phyloP scores from a whole-genome alignment of 169 alveolate species.

The Cryptosporidium tyzzeri region DNA sequence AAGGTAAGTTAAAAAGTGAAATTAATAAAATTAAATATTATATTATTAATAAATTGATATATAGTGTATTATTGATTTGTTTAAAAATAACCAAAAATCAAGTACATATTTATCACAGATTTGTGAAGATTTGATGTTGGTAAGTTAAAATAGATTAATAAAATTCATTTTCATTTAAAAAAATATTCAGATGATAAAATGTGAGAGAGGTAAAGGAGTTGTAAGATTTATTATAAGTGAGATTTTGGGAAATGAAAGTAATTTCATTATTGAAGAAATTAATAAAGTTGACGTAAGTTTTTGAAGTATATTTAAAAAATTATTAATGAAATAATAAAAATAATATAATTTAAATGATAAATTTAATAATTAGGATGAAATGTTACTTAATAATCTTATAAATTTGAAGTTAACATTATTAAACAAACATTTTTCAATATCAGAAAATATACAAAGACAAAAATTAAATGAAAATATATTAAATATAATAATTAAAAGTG shows the following conservation, averaged over 20 bases:
- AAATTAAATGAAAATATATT: not conserved
- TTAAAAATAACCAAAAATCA: slow-evolving; percentile 16
- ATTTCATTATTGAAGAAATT: slow-evolving; percentile 33
- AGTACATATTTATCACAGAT: slow-evolving; percentile 26
- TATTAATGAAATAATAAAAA: not conserved
- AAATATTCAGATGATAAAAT: slow-evolving; percentile 16
- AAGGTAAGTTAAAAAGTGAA: slow-evolving; percentile 12
- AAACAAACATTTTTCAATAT: slow-evolving; percentile 54
- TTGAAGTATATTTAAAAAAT: not conserved
- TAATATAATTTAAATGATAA: not conserved
- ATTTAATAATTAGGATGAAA: slow-evolving; percentile 31
- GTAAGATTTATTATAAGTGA: slow-evolving; percentile 16
- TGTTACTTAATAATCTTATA: slow-evolving; percentile 8
- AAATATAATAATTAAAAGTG: slow-evolving; percentile 19
- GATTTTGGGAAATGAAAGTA: not conserved
- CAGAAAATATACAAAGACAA: slow-evolving; percentile 30
- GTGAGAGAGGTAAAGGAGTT: slow-evolving; percentile 25
- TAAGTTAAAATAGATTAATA: not conserved
- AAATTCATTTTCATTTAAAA: not conserved
- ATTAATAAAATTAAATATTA: not conserved
- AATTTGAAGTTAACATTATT: slow-evolving; percentile 19
- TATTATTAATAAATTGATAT: not conserved
- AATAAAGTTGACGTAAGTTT: slow-evolving; percentile 25
- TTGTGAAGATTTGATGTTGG: slow-evolving; percentile 48
- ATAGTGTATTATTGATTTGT: slow-evolving; percentile 26